Percentiles rank a stretch among this genome's conserved stretches.
These are phyloP conservation scores for Tremella yokohamensis DNA, from an alignment of 768 basidiomycete species.

Conservation along the genomic window DNA sequence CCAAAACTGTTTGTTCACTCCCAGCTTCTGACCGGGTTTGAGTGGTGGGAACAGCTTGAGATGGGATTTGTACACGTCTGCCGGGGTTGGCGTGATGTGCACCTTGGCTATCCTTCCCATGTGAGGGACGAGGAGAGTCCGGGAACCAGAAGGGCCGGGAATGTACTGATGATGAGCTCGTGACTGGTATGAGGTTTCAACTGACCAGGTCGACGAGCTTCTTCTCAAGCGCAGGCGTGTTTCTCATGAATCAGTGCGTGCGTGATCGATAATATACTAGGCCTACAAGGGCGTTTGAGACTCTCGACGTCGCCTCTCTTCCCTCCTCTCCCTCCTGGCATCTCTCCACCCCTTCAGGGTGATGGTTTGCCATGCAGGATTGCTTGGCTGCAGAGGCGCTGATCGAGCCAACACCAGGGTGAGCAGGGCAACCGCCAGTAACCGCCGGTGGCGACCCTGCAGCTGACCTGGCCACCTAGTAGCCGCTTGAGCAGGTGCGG, in stretches of 20 bases:
- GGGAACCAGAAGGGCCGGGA: conserved; percentile 54
- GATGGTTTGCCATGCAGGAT: conserved; percentile 6
- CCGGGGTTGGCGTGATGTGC: conserved; percentile 57
- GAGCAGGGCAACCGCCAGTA: conserved; percentile 15
- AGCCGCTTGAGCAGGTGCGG: no score
- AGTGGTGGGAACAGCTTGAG: conserved; percentile 64
- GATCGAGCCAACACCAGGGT: conserved; percentile 26
- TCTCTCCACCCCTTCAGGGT: conserved; percentile 32
- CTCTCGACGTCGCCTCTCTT: conserved; percentile 40
- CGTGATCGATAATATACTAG: background rate
- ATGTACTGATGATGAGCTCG: conserved; percentile 59
- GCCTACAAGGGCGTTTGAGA: conserved; percentile 54
- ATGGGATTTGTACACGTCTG: conserved; percentile 57
- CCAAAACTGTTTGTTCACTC: conserved; percentile 67
- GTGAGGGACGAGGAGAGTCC: conserved; percentile 67
- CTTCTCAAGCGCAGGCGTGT: conserved; percentile 50
- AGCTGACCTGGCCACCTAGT: no score
- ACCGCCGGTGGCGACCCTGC: conserved; percentile 12
- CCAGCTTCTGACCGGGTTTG: conserved; percentile 55
- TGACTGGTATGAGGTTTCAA: background rate
- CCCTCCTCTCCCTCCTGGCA: conserved; percentile 15
- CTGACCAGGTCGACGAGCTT: conserved; percentile 50
- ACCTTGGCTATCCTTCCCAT: conserved; percentile 63
- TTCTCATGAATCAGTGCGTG: conserved; percentile 21
- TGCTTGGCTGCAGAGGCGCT: conserved; percentile 8